These are phyloP conservation scores for Pestalotiopsis sp. DNA, from an alignment of 2,329 filamentous ascomycete species.

Conservation along the genomic window DNA sequence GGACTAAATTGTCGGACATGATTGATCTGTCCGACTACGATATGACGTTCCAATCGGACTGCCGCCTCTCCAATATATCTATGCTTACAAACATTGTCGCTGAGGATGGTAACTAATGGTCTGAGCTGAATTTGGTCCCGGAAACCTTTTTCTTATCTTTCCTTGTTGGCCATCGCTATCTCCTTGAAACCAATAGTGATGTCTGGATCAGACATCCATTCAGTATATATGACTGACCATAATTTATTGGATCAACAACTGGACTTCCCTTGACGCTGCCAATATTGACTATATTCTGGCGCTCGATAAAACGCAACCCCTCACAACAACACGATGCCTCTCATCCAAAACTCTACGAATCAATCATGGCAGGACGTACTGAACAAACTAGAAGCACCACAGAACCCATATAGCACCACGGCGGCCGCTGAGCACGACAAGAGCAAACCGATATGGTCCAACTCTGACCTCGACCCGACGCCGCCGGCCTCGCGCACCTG, in stretches of 20 bases:
- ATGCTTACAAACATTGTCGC: neutral
- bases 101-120: neutral
- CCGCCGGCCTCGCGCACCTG: neutral
- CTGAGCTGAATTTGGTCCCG: too few relatives aligned
- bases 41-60: neutral
- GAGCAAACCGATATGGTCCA: conserved; percentile 1
- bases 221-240: too few relatives aligned
- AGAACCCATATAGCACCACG: neutral
- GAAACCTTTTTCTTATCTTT: too few relatives aligned
- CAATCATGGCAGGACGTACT: neutral
- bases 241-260: too few relatives aligned
- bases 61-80: neutral
- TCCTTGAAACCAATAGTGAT: too few relatives aligned
- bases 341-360: too few relatives aligned
- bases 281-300: too few relatives aligned
- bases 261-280: too few relatives aligned
- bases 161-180: too few relatives aligned
- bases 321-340: too few relatives aligned
- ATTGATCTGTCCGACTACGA: neutral
- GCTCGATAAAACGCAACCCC: too few relatives aligned
- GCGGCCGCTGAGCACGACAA: neutral
- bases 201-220: too few relatives aligned
- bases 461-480: neutral
- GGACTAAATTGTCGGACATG: neutral
- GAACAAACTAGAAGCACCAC: neutral